A percentile compares a stretch with the other conserved stretches of the same genome.
These are phyloP conservation scores for Termitomyces sp. DNA, from an alignment of 1,284 basidiomycete species.

Conservation along the genomic window DNA sequence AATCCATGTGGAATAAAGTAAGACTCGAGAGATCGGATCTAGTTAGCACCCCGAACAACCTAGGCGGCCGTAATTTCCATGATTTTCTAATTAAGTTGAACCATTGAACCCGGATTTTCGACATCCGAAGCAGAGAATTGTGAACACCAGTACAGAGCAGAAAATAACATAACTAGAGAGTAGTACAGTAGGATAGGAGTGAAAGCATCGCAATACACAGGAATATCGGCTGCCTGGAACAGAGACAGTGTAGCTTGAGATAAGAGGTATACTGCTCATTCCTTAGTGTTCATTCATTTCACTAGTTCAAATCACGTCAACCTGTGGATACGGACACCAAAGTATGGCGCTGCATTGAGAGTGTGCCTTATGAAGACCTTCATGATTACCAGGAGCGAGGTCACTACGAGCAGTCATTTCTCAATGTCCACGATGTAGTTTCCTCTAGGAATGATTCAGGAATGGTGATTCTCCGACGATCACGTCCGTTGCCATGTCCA, in stretches of 20 bases:
- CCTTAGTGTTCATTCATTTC: neutral
- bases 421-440: no score
- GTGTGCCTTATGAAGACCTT: no score
- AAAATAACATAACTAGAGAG: neutral
- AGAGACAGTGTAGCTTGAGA: neutral
- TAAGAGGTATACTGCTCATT: neutral
- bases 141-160: neutral
- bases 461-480: no score
- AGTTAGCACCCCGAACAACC: slow-evolving; percentile 7
- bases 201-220: neutral
- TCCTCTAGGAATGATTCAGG: no score
- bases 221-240: neutral
- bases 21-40: neutral
- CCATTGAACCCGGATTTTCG: neutral
- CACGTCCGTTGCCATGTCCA: neutral
- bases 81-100: slow-evolving; percentile 13
- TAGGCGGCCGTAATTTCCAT: slow-evolving; percentile 19
- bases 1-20: neutral
- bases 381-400: neutral
- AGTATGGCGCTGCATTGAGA: neutral
- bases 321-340: neutral
- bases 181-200: neutral
- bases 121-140: neutral
- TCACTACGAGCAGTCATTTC: neutral
- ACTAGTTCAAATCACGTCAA: neutral